Evolutionary conservation across 176 grass and related monocot genomes (phyloP).

Genomic region (Triticum timopheevii): DNA sequence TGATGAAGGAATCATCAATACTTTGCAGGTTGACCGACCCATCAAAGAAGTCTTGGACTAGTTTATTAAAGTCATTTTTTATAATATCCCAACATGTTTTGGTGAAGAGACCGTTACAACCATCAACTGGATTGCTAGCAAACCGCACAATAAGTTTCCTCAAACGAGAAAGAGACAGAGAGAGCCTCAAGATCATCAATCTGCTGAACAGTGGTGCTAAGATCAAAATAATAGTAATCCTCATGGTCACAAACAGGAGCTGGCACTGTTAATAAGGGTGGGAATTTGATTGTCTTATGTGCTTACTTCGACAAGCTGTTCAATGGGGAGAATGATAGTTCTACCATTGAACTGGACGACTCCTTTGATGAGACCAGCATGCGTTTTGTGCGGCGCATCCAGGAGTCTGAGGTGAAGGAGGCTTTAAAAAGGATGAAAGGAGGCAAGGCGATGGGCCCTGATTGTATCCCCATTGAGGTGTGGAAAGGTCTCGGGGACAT

Average conservation of each 20-base stretch:
- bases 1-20: not conserved
- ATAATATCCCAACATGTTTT: not conserved
- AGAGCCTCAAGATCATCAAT: not conserved
- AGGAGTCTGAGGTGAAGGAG: too few relatives aligned
- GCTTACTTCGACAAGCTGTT: too few relatives aligned
- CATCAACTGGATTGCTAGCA: not conserved
- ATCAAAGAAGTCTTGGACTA: not conserved
- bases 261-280: not conserved
- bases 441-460: too few relatives aligned
- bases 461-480: too few relatives aligned
- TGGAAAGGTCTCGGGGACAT: too few relatives aligned
- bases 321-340: too few relatives aligned
- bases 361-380: too few relatives aligned
- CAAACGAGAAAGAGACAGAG: not conserved
- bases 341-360: too few relatives aligned
- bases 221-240: not conserved
- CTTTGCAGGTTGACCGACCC: not conserved
- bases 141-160: not conserved
- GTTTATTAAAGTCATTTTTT: not conserved
- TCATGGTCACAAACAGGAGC: not conserved
- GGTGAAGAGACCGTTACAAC: not conserved
- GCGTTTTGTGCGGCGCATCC: too few relatives aligned
- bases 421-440: too few relatives aligned
- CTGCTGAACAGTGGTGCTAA: not conserved
- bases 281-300: not conserved